Evolutionary conservation across 192 early-diverging fungal species (phyloP).

Genomic region (Backusella sp.): DNA sequence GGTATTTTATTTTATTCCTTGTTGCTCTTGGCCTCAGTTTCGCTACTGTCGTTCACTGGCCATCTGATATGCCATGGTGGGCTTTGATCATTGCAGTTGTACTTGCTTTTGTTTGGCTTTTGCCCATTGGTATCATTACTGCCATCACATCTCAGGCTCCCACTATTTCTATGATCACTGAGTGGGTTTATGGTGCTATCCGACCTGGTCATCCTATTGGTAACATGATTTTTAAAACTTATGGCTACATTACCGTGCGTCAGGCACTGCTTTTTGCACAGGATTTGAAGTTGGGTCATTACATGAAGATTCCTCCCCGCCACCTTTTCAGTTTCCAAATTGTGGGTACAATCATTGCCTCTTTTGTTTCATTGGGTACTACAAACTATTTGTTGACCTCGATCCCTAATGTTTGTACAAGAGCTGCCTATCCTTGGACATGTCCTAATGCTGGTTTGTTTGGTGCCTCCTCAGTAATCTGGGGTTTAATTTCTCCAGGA

Average conservation of each 20-base stretch:
- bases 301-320: constrained; percentile 83
- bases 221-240: constrained; percentile 73
- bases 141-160: constrained; percentile 60
- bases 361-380: constrained; percentile 67
- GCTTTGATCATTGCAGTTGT: constrained; percentile 48
- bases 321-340: constrained; percentile 78
- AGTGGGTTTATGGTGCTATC: constrained; percentile 68
- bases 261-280: constrained; percentile 62
- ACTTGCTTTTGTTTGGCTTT: constrained; percentile 48
- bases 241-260: constrained; percentile 55
- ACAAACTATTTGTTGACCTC: constrained; percentile 64
- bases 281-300: constrained; percentile 78
- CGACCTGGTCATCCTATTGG: constrained; percentile 60
- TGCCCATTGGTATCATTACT: constrained; percentile 66
- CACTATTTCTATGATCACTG: constrained; percentile 61
- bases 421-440: constrained; percentile 62
- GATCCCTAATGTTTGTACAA: constrained; percentile 56
- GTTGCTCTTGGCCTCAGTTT: constrained; percentile 51
- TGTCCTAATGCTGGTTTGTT: constrained; percentile 60
- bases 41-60: constrained; percentile 44
- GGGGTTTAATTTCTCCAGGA: constrained; percentile 75
- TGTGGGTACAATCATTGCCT: constrained; percentile 71
- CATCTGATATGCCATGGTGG: constrained; percentile 66
- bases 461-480: constrained; percentile 75
- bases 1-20: constrained; percentile 66